Conservation (phyloP, 306 rosid genomes). For the Morella rubra region DNA sequence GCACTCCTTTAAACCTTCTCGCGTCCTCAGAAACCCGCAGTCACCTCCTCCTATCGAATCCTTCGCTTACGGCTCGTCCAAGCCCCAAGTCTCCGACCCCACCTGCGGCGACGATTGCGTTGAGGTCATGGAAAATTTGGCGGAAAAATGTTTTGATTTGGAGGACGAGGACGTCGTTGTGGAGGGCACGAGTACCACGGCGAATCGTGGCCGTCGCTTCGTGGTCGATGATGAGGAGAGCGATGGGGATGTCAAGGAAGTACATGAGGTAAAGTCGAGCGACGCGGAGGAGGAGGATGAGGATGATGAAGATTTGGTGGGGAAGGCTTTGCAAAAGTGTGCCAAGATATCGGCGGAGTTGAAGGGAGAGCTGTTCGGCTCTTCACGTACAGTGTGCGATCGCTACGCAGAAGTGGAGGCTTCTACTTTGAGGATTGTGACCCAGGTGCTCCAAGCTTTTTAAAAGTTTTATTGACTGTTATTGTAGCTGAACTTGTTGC, state of each 20-base stretch:
- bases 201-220: constrained; percentile 67
- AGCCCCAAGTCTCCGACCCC: constrained; percentile 20
- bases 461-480: background rate
- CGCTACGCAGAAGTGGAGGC: constrained; percentile 82
- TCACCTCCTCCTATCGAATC: constrained; percentile 78
- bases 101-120: constrained; percentile 47
- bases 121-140: constrained; percentile 28
- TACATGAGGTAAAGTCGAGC: constrained; percentile 44
- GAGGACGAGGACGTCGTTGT: constrained; percentile 63
- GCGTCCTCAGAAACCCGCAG: constrained; percentile 46
- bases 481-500: background rate
- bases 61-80: constrained; percentile 45
- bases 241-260: constrained; percentile 40
- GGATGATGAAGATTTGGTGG: constrained; percentile 65
- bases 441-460: constrained; percentile 52
- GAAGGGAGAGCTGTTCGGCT: constrained; percentile 71
- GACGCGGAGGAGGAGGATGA: constrained; percentile 46
- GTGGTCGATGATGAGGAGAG: constrained; percentile 74
- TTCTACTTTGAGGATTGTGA: constrained; percentile 78
- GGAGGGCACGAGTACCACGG: constrained; percentile 23
- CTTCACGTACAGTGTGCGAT: constrained; percentile 57
- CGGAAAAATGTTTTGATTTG: constrained; percentile 28
- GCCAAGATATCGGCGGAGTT: constrained; percentile 77
- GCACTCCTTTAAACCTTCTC: constrained; percentile 87
- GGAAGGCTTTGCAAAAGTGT: constrained; percentile 86